phyloP scores from a whole-genome alignment of 1,284 basidiomycete genomes.

The Cutaneotrichosporon sp. region DNA sequence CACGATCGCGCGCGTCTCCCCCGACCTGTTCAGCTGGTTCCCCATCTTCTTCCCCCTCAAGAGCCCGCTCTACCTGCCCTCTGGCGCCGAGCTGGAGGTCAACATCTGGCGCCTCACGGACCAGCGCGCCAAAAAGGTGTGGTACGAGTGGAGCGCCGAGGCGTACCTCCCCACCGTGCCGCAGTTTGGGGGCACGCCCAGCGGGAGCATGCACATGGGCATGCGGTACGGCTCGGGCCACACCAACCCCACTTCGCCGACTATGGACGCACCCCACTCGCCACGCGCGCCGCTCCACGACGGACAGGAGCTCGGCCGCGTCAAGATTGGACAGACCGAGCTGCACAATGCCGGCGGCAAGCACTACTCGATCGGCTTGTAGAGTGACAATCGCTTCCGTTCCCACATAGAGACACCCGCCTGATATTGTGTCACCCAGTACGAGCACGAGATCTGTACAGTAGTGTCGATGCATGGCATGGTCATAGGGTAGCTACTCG shows the following conservation, averaged over 20 bases:
- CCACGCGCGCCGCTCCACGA: background rate
- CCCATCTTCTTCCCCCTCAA: conserved; percentile 94
- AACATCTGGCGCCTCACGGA: conserved; percentile 93
- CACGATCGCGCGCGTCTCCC: conserved; percentile 75
- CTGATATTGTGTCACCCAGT: background rate
- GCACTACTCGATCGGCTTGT: conserved; percentile 88
- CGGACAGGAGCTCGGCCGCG: conserved; percentile 37
- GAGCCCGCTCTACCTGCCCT: conserved; percentile 92
- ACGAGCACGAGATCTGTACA: conserved; percentile 6
- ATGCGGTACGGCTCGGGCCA: conserved; percentile 1
- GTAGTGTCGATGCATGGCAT: conserved; percentile 14
- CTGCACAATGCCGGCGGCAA: conserved; percentile 87
- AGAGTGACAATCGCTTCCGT: conserved; percentile 9
- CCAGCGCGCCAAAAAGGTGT: conserved; percentile 67
- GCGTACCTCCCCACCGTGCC: conserved; percentile 67
- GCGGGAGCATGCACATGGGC: conserved; percentile 7
- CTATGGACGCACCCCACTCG: conserved; percentile 6
- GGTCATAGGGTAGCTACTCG: background rate
- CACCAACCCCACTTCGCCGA: conserved; percentile 47
- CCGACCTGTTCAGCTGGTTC: conserved; percentile 99
- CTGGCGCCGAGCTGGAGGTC: conserved; percentile 86
- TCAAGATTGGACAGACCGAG: conserved; percentile 91
- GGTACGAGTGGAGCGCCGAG: conserved; percentile 99
- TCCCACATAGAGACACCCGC: background rate
- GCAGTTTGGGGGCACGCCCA: conserved; percentile 12